Percentiles rank a stretch among this genome's conserved stretches.
These are phyloP conservation scores for Climacium dendroides DNA, from an alignment of 225 moss, liverwort and hornwort species.

Conservation along the genomic window DNA sequence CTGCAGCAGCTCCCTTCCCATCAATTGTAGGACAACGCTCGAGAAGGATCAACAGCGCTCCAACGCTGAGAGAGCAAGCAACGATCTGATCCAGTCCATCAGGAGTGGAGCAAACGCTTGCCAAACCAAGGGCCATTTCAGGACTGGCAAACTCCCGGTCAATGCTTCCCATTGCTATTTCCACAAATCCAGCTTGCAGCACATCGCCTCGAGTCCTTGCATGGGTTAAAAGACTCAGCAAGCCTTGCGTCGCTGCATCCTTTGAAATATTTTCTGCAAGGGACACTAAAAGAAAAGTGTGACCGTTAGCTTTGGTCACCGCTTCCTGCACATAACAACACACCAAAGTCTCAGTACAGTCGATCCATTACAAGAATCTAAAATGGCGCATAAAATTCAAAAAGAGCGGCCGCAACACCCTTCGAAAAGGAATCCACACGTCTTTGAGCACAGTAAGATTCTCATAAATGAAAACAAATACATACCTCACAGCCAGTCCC, in stretches of 20 bases:
- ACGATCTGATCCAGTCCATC: background rate
- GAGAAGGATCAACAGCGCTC: slow-evolving; percentile 11
- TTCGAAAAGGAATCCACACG: background rate
- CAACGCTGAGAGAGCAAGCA: background rate
- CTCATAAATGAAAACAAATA: background rate
- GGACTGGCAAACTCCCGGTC: background rate
- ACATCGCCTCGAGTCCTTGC: background rate
- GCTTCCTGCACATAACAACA: background rate
- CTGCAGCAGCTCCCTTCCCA: slow-evolving; percentile 14
- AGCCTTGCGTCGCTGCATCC: background rate
- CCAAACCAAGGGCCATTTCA: background rate
- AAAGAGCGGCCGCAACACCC: background rate
- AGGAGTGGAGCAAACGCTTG: background rate
- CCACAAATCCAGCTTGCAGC: slow-evolving; percentile 2
- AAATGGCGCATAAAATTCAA: background rate
- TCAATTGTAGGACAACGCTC: background rate
- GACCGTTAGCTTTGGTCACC: background rate
- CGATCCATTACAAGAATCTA: background rate
- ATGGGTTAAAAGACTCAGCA: background rate
- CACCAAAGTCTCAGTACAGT: background rate
- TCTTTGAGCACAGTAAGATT: background rate
- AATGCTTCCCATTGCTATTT: slow-evolving; percentile 2
- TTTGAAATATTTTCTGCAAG: background rate
- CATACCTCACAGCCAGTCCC: background rate
- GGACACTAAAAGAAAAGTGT: background rate